phyloP scores from a whole-genome alignment of 331 rosid species.

The Stylosanthes scabra region DNA sequence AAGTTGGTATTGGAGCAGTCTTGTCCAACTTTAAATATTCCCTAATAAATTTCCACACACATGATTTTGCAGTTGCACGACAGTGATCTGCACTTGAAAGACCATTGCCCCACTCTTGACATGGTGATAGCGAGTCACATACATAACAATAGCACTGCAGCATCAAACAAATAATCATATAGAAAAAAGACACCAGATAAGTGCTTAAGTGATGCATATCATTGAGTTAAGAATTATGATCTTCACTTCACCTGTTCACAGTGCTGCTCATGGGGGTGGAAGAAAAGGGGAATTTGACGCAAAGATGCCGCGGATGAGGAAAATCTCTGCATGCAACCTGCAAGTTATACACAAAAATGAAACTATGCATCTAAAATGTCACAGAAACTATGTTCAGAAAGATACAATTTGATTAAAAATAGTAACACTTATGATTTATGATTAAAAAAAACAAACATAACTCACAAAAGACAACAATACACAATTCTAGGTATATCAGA shows the following conservation, averaged over 20 bases:
- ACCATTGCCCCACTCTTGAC: slow-evolving; percentile 65
- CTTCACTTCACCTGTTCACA: slow-evolving; percentile 68
- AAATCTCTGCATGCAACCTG: slow-evolving; percentile 95
- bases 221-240: neutral
- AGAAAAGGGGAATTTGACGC: slow-evolving; percentile 66
- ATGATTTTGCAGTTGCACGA: slow-evolving; percentile 72
- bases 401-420: no score
- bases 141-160: slow-evolving; percentile 87
- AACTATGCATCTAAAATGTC: slow-evolving; percentile 19
- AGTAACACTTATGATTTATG: no score
- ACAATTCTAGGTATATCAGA: no score
- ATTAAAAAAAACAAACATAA: no score
- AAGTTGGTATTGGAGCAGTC: slow-evolving; percentile 31
- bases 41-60: slow-evolving; percentile 62
- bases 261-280: slow-evolving; percentile 62
- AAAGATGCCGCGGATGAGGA: slow-evolving; percentile 89
- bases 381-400: no score
- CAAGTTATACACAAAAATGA: slow-evolving; percentile 34
- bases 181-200: slow-evolving; percentile 14
- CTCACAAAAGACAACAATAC: no score
- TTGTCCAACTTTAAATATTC: slow-evolving; percentile 36
- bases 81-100: slow-evolving; percentile 60
- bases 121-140: slow-evolving; percentile 78
- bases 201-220: neutral
- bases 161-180: slow-evolving; percentile 28